phyloP scores from a whole-genome alignment of 1,284 basidiomycete species.

The Tremellales sp. region DNA sequence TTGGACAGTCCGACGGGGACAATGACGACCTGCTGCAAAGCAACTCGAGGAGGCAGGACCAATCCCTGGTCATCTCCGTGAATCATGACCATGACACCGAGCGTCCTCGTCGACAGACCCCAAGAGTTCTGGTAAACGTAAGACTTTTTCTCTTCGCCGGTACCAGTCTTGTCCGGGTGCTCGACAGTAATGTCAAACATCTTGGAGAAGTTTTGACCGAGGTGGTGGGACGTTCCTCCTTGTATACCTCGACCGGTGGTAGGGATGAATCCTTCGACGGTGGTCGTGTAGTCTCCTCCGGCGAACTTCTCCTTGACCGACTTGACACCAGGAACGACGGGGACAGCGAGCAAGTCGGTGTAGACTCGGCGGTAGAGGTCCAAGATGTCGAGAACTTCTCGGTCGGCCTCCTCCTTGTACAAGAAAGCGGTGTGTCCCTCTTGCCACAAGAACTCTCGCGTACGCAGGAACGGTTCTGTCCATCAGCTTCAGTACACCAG shows the following conservation, averaged over 20 bases:
- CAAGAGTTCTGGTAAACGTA: constrained; percentile 98
- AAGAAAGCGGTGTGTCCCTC: constrained; percentile 97
- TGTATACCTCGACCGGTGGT: constrained; percentile 97
- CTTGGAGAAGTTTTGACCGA: constrained; percentile 97
- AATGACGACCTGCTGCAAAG: constrained; percentile 84
- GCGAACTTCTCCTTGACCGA: constrained; percentile 99
- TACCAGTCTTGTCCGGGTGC: constrained; percentile 62
- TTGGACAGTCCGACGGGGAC: constrained; percentile 85
- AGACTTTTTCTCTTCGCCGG: constrained; percentile 53
- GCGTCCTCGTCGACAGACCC: constrained; percentile 93
- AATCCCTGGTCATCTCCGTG: constrained; percentile 98
- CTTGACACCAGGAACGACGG: constrained; percentile 94
- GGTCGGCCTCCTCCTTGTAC: constrained; percentile 81
- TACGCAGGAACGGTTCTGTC: constrained; percentile 95
- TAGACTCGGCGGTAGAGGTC: constrained; percentile 96
- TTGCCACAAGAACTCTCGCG: constrained; percentile 99
- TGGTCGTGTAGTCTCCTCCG: constrained; percentile 96
- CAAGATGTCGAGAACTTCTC: constrained; percentile 88
- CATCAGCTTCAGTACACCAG: constrained; percentile 22
- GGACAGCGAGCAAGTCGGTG: constrained; percentile 93
- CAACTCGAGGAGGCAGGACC: constrained; percentile 91
- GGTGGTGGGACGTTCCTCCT: constrained; percentile 93
- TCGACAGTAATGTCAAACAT: constrained; percentile 99
- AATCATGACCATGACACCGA: constrained; percentile 99
- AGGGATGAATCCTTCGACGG: constrained; percentile 96